phyloP scores from a whole-genome alignment of 2,329 filamentous ascomycete genomes.

The Verticillium tricorpus region DNA sequence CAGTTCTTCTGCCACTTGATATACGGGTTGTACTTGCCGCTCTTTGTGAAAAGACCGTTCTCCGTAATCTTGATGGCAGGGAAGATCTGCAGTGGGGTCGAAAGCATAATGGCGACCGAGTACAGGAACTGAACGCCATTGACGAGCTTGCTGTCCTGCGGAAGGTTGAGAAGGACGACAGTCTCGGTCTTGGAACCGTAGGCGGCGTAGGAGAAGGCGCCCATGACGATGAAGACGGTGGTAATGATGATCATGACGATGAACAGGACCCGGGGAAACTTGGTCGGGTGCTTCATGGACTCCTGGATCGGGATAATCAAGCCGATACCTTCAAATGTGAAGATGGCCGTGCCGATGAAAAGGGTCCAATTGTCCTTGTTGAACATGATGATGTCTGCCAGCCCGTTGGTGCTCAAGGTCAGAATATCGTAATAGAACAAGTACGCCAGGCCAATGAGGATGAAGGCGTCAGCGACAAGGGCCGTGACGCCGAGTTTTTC shows the following conservation, averaged over 20 bases:
- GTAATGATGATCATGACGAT: constrained; percentile 95
- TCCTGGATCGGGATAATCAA: constrained; percentile 73
- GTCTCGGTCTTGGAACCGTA: constrained; percentile 95
- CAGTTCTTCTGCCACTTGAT: constrained; percentile 99
- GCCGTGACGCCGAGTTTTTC: constrained; percentile 96
- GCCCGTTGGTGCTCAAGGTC: constrained; percentile 70
- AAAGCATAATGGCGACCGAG: constrained; percentile 93
- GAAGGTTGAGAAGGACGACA: constrained; percentile 91
- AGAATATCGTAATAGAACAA: constrained; percentile 93
- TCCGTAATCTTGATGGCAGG: constrained; percentile 95
- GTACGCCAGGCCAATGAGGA: constrained; percentile 85
- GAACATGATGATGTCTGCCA: constrained; percentile 85
- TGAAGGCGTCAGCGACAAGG: constrained; percentile 89
- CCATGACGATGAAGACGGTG: constrained; percentile 83
- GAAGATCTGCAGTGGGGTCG: constrained; percentile 94
- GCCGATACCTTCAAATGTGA: constrained; percentile 75
- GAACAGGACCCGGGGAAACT: constrained; percentile 85
- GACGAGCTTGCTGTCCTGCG: constrained; percentile 91
- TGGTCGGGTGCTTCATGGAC: constrained; percentile 77
- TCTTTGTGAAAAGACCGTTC: constrained; percentile 88
- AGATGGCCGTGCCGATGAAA: constrained; percentile 97
- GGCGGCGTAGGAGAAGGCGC: constrained; percentile 90
- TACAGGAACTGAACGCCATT: constrained; percentile 96
- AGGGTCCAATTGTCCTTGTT: constrained; percentile 91
- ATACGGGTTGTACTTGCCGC: constrained; percentile 94